Base-by-base conservation (phyloP, 495 filamentous ascomycete genomes). In the Hypoxylon perforatum region DNA sequence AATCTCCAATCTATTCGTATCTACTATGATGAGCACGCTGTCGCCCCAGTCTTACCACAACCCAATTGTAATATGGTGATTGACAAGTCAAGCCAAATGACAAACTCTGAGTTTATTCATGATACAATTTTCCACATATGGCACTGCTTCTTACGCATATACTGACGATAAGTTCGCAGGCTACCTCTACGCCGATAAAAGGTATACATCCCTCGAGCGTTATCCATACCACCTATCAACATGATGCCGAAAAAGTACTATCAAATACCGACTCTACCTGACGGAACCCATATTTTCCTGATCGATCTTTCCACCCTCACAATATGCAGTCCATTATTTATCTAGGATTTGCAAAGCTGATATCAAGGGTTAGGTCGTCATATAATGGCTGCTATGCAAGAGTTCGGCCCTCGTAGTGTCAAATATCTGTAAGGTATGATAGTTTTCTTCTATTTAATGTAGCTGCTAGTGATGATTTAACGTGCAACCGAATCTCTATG, bases 51-150 rank as follows among this genome's bases (percentile, higher is more conserved):
- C 92, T 87, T 86, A 94, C 89, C 80, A 82, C 50, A 77, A 82
- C 78, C 78, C 73, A 79, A 76, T 72, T 79, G 81, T 76, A 80
- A 78, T 57, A 77, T 96, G 92, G 90, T 94, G 92, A 95, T 86
- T 79, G 89, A 92, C 91, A 90, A 87, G 90, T 93, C 91, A 82
- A 85, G 89, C 92, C 92, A 94, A 96, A 96, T 88, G 92, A 92
- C 89, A 78, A n/a, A 81, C 73, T 83, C 90, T 93, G 91, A 93
- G 79, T 74, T 71, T 53, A 62, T 52, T 22, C 12, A 14, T 15
- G 33, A 38, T 25, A 14, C 19, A n/a, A 12, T 42, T 33, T 39
- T 59, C 52, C 45, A 54, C n/a, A 59, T 57, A 36, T 48, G 21
- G 5, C 46, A 22, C 21, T 56, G 11, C 18, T 23, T 23, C 8